Conservation (phyloP, 352 stramenopile genomes). For the Globisporangium carolinianum region DNA sequence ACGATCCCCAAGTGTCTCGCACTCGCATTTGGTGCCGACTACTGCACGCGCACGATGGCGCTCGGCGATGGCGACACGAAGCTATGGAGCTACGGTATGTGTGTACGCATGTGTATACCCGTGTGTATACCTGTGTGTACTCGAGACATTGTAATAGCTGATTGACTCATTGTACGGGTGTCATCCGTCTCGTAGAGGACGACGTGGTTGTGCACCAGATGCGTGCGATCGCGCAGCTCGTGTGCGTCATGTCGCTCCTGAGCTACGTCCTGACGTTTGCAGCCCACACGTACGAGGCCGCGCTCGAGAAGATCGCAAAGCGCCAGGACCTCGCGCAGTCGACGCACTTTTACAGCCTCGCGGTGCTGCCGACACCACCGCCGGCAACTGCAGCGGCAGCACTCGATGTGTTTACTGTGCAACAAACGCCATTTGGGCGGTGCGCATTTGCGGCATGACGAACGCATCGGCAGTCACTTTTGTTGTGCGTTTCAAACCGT, state of each 20-base stretch:
- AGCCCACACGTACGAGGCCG: conserved; percentile 20
- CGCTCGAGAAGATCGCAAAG: conserved; percentile 2
- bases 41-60: conserved; percentile 31
- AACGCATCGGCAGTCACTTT: too few species aligned
- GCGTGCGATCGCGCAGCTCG: conserved; percentile 29
- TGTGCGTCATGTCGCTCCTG: conserved; percentile 48
- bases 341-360: conserved; percentile 12
- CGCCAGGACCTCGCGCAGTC: conserved; percentile 8
- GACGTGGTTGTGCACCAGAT: conserved; percentile 31
- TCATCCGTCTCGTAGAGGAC: conserved; percentile 6
- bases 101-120: too few species aligned
- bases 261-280: conserved; percentile 46
- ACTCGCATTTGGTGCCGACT: conserved; percentile 20
- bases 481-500: too few species aligned
- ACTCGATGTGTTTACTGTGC: not conserved
- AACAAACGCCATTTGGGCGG: too few species aligned
- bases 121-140: too few species aligned
- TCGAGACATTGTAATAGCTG: too few species aligned
- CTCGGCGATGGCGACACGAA: conserved; percentile 24
- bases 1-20: conserved; percentile 18
- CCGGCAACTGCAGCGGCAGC: not conserved
- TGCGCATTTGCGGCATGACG: not conserved
- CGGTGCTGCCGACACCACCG: conserved; percentile 9
- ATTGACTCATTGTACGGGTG: too few species aligned
- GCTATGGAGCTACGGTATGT: conserved; percentile 39